Evolutionary conservation across 2,329 filamentous ascomycete species (phyloP).

Genomic region (Fusarium incarnatum): DNA sequence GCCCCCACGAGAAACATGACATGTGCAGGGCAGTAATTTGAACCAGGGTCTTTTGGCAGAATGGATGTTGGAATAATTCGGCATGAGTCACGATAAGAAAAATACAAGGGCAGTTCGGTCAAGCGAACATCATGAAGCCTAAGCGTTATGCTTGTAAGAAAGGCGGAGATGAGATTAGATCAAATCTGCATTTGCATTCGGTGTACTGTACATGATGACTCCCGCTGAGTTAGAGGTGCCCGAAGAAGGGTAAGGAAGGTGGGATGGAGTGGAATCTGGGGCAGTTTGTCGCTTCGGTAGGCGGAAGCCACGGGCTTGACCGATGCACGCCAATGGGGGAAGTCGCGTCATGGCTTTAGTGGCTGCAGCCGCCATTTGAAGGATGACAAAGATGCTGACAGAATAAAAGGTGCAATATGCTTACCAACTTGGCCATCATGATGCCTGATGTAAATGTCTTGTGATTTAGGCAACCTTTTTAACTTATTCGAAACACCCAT

Average conservation of each 20-base stretch:
- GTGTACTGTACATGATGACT: neutral
- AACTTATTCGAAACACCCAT: constrained; percentile 16
- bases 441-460: constrained; percentile 35
- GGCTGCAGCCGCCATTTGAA: constrained; percentile 32
- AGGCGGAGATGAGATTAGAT: constrained; percentile 27
- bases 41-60: constrained; percentile 13
- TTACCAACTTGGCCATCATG: constrained; percentile 3
- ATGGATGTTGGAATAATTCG: neutral
- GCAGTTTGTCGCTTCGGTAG: constrained; percentile 3
- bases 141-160: constrained; percentile 29
- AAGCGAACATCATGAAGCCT: constrained; percentile 6
- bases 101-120: constrained; percentile 5
- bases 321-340: constrained; percentile 41
- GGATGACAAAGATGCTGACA: constrained; percentile 23
- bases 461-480: constrained; percentile 31
- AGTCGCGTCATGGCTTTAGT: constrained; percentile 33
- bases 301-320: constrained; percentile 40
- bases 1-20: constrained; percentile 29
- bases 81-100: constrained; percentile 34
- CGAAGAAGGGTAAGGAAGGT: neutral
- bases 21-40: neutral
- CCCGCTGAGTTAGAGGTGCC: neutral
- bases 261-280: constrained; percentile 2
- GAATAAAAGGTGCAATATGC: constrained; percentile 11
- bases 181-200: neutral